Evolutionary conservation across 225 moss, liverwort and hornwort genomes (phyloP).

Genomic region (Polytrichum formosum): DNA sequence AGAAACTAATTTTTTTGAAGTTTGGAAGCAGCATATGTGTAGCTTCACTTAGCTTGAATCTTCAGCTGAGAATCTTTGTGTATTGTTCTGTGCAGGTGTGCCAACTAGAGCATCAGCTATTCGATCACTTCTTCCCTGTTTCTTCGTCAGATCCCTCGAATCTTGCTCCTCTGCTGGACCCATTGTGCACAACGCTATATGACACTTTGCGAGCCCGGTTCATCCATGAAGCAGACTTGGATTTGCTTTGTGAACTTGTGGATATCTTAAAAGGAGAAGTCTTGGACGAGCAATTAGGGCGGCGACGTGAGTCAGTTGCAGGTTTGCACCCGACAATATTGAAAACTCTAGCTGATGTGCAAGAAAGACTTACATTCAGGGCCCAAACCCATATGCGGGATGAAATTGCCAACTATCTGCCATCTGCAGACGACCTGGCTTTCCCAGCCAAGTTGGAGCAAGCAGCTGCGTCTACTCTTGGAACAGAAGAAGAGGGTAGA

Average conservation of each 20-base stretch:
- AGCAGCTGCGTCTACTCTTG: conserved; percentile 41
- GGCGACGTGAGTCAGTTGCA: conserved; percentile 84
- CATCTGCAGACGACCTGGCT: conserved; percentile 75
- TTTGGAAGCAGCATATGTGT: too few relatives aligned
- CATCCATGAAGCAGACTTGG: conserved; percentile 94
- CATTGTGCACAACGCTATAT: conserved; percentile 90
- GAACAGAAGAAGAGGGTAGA: conserved; percentile 66
- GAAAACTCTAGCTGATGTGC: conserved; percentile 89
- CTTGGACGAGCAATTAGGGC: conserved; percentile 90
- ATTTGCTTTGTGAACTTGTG: conserved; percentile 92
- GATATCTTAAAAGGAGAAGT: conserved; percentile 94
- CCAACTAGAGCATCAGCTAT: conserved; percentile 94
- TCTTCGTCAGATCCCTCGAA: conserved; percentile 77
- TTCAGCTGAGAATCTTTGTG: not conserved
- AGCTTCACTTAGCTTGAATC: not conserved
- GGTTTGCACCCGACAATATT: conserved; percentile 93
- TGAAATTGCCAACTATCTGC: conserved; percentile 88
- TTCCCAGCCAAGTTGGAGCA: conserved; percentile 82
- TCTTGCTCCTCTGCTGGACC: conserved; percentile 87
- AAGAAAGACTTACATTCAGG: conserved; percentile 73
- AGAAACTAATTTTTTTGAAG: too few relatives aligned
- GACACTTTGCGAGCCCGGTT: conserved; percentile 93
- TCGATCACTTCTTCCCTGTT: conserved; percentile 94
- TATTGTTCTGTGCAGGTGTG: conserved; percentile 59
- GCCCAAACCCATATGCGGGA: conserved; percentile 97